Percentiles rank a stretch among this genome's conserved stretches.
These are phyloP conservation scores for Ganoderma sinense DNA, from an alignment of 1,284 basidiomycete species.

Conservation along the genomic window DNA sequence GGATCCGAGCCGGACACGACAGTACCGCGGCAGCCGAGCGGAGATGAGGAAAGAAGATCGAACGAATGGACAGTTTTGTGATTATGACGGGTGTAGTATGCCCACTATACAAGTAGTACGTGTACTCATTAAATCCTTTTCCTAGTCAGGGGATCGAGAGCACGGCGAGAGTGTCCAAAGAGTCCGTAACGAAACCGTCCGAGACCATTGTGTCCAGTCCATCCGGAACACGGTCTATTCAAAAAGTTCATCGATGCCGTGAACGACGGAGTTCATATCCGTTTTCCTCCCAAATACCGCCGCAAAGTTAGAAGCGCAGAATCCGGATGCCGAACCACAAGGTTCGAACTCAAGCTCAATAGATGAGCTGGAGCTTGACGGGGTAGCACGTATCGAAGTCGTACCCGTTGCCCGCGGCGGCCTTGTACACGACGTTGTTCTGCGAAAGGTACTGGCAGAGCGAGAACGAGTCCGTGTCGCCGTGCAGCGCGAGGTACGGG, in stretches of 20 bases:
- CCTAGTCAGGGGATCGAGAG: background rate
- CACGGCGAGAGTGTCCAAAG: background rate
- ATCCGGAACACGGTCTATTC: background rate
- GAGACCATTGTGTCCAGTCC: background rate
- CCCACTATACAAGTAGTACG: background rate
- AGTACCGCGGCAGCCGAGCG: background rate
- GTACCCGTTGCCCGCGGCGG: conserved; percentile 26
- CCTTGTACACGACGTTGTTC: conserved; percentile 35
- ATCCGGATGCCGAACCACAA: too few species aligned
- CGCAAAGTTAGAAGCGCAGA: background rate
- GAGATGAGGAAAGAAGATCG: background rate
- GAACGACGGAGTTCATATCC: background rate
- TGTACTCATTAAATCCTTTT: background rate
- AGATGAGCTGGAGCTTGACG: conserved; percentile 35
- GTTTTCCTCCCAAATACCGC: background rate
- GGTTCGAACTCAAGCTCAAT: conserved; percentile 9
- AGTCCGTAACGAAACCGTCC: conserved; percentile 1
- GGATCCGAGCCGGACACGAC: background rate
- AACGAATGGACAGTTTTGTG: conserved; percentile 2
- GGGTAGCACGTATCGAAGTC: conserved; percentile 32
- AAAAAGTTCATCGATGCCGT: background rate
- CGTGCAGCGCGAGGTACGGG: conserved; percentile 37
- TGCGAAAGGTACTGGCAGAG: conserved; percentile 33
- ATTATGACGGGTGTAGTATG: background rate
- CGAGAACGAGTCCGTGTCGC: conserved; percentile 37